Base-by-base conservation (phyloP, 768 basidiomycete genomes). In the Stropharia rugosoannulata region DNA sequence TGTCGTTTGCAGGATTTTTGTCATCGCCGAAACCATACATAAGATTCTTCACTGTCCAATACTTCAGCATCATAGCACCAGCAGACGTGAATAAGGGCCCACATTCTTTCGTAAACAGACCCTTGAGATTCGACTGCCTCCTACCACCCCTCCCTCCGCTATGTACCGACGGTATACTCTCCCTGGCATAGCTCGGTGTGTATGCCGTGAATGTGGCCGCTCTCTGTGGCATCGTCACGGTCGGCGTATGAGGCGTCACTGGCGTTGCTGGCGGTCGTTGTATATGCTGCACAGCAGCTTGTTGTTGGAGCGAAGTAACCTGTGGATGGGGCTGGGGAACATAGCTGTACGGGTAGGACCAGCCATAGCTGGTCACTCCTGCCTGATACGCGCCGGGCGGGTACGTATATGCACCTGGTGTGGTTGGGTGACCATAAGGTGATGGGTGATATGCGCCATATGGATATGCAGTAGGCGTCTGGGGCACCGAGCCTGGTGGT, bases 11-110 rank as follows among this genome's bases (percentile, higher is more conserved):
- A 0, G 93, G 91, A 61, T 92, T 90, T 13, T 89, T 80, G 66
- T 93, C 93, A 67, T 97, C 94, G 10, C 94, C 94, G 70, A 96
- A 97, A 27, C 91, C 93, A 65, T 93, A 95, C 93, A 94, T 93
- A 49, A 95, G 73, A 58, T 80, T 90, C 62, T 87, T 85, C 56
- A 95, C 93, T 49, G 50, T 54, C 51, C 44, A 58, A 49, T 42
- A 54, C 58, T 16, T 35, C 13, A 40, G 38, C 13, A 38, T 22
- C 16, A 38, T 38, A 10, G 38, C 49, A 47, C 8, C 12, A 39
- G 39, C 12, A 45, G 45, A 18, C 11, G 12, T 12, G 41, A 13
- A 12, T 11, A 35, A 36, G 19, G 42, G 75, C 90, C 71, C 64
- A 91, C 90, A 70, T 73, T 93, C 90, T 82, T 90, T 92, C 1